Conservation (phyloP, 345 rosid species). For the Mangifera indica region DNA sequence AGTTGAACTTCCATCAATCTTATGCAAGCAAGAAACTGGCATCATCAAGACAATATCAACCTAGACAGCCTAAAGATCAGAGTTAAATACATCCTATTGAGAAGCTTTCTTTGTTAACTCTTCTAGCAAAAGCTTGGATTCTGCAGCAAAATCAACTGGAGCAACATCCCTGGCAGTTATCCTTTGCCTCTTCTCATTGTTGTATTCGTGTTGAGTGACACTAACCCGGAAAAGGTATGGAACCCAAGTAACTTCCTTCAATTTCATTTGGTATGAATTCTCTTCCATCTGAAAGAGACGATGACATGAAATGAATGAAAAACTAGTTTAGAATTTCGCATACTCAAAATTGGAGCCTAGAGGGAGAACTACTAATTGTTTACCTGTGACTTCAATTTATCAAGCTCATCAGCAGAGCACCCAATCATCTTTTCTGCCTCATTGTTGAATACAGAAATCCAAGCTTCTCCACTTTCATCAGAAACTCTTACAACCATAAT, state of each 20-base stretch:
- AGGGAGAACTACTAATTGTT: neutral
- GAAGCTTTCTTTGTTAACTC: constrained; percentile 63
- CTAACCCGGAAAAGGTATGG: constrained; percentile 71
- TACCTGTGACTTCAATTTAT: constrained; percentile 68
- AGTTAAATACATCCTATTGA: constrained; percentile 16
- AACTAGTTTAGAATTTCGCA: neutral
- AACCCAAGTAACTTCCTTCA: constrained; percentile 83
- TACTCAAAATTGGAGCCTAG: too few relatives aligned
- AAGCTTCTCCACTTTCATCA: constrained; percentile 80
- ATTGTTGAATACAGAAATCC: constrained; percentile 73
- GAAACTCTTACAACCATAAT: constrained; percentile 67
- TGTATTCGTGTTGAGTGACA: constrained; percentile 74
- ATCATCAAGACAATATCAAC: neutral
- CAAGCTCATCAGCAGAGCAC: constrained; percentile 83
- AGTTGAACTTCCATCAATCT: neutral
- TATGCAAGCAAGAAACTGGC: neutral
- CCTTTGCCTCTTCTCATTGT: constrained; percentile 86
- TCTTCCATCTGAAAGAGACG: constrained; percentile 48
- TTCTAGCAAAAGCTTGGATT: constrained; percentile 65
- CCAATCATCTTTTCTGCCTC: constrained; percentile 78
- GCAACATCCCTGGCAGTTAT: constrained; percentile 66
- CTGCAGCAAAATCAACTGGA: constrained; percentile 76
- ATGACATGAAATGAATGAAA: neutral
- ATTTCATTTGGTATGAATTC: constrained; percentile 50
- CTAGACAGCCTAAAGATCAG: neutral